Evolutionary conservation across 2,329 filamentous ascomycete genomes (phyloP).

Genomic region (Cyanodermella asteris): DNA sequence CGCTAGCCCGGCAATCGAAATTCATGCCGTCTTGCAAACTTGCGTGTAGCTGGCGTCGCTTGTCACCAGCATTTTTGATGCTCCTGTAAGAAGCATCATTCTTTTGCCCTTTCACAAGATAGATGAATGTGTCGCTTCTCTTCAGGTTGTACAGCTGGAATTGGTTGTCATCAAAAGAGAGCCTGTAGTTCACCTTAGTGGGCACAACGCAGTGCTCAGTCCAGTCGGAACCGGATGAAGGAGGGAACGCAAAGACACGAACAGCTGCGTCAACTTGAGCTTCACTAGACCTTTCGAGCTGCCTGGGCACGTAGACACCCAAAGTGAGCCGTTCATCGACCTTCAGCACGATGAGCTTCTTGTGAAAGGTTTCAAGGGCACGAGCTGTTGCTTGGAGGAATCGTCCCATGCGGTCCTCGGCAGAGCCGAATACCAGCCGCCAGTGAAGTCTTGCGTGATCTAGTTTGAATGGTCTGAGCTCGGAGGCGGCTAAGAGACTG

Average conservation of each 20-base stretch:
- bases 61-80: conserved; percentile 9
- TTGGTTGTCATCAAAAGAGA: conserved; percentile 16
- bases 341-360: conserved; percentile 18
- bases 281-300: conserved; percentile 15
- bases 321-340: conserved; percentile 18
- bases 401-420: conserved; percentile 14
- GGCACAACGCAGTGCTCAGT: conserved; percentile 15
- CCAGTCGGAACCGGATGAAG: conserved; percentile 15
- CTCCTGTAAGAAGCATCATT: conserved; percentile 15
- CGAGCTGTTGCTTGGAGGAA: conserved; percentile 15
- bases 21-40: conserved; percentile 12
- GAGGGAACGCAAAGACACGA: conserved; percentile 19
- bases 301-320: conserved; percentile 19
- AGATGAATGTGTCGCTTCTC: conserved; percentile 18
- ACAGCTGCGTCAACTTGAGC: conserved; percentile 15
- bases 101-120: conserved; percentile 11
- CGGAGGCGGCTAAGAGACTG: conserved; percentile 11
- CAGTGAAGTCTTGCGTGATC: conserved; percentile 16
- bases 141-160: conserved; percentile 19
- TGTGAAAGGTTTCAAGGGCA: conserved; percentile 17
- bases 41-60: conserved; percentile 9
- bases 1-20: conserved; percentile 15
- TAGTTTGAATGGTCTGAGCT: conserved; percentile 15
- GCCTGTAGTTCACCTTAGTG: conserved; percentile 17
- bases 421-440: conserved; percentile 17